These are phyloP conservation scores for Nectriaceae sp. DNA, from an alignment of 2,329 filamentous ascomycete species.

Conservation along the genomic window DNA sequence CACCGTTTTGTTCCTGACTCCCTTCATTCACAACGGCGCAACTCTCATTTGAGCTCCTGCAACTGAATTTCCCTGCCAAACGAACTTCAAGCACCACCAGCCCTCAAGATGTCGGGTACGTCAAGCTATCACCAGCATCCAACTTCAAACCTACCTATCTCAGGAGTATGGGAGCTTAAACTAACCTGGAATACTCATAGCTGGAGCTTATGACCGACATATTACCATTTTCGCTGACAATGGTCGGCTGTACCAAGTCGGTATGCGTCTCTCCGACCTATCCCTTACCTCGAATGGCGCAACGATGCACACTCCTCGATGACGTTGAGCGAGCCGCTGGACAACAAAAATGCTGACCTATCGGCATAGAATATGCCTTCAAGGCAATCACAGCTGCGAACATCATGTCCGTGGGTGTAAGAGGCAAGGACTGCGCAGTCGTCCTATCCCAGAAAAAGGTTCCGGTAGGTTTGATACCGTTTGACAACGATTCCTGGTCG, in stretches of 20 bases:
- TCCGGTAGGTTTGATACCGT: conserved; percentile 65
- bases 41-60: conserved; percentile 17
- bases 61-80: conserved; percentile 7
- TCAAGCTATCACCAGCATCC: conserved; percentile 20
- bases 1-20: conserved; percentile 7
- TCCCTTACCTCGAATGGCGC: conserved; percentile 6
- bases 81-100: conserved; percentile 16
- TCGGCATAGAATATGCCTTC: conserved; percentile 91
- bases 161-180: too few relatives aligned
- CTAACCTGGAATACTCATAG: conserved; percentile 33
- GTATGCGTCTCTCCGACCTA: conserved; percentile 55
- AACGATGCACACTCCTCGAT: conserved; percentile 13
- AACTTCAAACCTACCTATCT: conserved; percentile 4
- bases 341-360: conserved; percentile 23
- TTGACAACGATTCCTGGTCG: conserved; percentile 1
- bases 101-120: conserved; percentile 56
- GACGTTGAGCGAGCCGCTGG: conserved; percentile 15
- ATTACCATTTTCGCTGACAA: conserved; percentile 99
- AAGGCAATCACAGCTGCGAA: conserved; percentile 99
- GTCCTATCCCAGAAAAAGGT: conserved; percentile 99
- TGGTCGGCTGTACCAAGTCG: conserved; percentile 98
- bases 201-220: conserved; percentile 92
- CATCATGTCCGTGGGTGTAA: conserved; percentile 95
- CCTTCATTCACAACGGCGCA: conserved; percentile 7
- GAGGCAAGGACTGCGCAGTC: conserved; percentile 96